Base-by-base conservation (phyloP, 495 filamentous ascomycete genomes). In the Aspergillus indologenus region DNA sequence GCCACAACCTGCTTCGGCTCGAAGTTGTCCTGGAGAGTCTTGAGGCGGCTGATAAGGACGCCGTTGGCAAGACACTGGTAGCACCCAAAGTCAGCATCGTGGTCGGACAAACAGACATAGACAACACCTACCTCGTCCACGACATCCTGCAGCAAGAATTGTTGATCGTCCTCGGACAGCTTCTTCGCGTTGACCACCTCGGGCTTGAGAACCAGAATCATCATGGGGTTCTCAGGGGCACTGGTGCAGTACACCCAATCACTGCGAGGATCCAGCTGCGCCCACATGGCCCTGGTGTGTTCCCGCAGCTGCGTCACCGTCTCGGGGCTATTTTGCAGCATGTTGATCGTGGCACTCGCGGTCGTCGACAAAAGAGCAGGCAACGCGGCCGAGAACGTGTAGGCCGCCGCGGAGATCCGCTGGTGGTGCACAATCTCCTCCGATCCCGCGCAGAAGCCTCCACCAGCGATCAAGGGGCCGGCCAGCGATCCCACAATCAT, bases 401-500 rank as follows among this genome's bases (percentile, higher is more conserved):
- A 98, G 3, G 92, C 86, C 6, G 90, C 82, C 26, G 91, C 88
- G 17, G 89, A 89, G 65, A 98, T 90, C 58, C 94, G 90, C 71
- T 98, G 94, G 67, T 98, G 94, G 71, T 94, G 90, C 18, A 97
- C 87, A 42, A 98, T 90, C 68, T 96, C 94, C 53, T 85, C 83
- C 26, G 86, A 85, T 21, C 93, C 92, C 40, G 91, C 91, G 70
- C 94, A 98, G 79, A 98, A 98, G 26, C 94, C 94, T 57, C 94
- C 94, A 46, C 91, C 94, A 12, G 90, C 91, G 68, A 93, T 91
- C 45, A 98, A 80, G 18, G 91, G 87, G 26, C 95, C 91, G 14
- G 94, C 87, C 29, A 98, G 83, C 49, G 92, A 95, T 34, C 95
- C 95, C 59, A 97, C 81, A 53, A 98, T 92, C 90, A 98, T 96